These are phyloP conservation scores for Aspergillus fumigatiaffinis DNA, from an alignment of 2,329 filamentous ascomycete species.

Conservation along the genomic window DNA sequence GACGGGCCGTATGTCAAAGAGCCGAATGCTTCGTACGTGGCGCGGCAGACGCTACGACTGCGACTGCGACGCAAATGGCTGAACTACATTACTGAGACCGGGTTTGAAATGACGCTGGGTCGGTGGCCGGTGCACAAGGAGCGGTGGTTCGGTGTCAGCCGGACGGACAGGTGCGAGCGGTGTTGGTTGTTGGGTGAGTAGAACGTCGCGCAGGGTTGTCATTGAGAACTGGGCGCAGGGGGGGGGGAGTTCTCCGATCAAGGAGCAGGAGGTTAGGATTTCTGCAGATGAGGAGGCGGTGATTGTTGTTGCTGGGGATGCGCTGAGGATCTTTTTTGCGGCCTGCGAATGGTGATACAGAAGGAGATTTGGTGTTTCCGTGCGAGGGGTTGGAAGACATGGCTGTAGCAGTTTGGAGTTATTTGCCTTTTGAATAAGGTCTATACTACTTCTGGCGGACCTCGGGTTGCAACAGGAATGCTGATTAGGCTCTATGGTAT, in stretches of 20 bases:
- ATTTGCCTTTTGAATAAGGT: background rate
- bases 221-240: background rate
- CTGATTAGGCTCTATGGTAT: background rate
- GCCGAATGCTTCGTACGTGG: background rate
- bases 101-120: background rate
- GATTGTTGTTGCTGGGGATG: background rate
- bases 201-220: background rate
- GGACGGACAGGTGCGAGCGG: background rate
- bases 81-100: background rate
- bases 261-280: background rate
- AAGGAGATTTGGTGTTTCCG: background rate
- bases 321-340: background rate
- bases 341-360: background rate
- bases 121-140: background rate
- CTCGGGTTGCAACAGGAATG: background rate
- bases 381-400: background rate
- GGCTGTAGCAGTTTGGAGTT: background rate
- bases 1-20: background rate
- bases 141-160: background rate
- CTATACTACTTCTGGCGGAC: background rate
- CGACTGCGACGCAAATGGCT: background rate
- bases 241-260: background rate
- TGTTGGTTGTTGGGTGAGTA: background rate
- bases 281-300: background rate
- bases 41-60: no score